These are phyloP conservation scores for Crithidia expoeki DNA, from an alignment of 208 protist species.

Conservation along the genomic window DNA sequence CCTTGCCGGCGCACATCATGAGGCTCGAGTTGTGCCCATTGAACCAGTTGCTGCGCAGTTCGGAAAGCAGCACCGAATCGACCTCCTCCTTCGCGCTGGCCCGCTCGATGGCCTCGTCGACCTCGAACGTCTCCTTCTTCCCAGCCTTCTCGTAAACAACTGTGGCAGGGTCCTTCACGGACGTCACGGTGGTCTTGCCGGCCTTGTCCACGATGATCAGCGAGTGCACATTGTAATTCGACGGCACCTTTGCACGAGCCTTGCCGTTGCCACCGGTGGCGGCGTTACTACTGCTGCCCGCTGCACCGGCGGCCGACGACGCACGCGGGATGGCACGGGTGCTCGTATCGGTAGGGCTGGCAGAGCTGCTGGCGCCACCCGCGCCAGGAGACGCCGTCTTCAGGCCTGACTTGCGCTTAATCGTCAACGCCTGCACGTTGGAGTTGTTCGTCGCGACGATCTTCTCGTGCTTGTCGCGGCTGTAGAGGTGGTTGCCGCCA, in stretches of 20 bases:
- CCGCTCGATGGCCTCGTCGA: slow-evolving; percentile 64
- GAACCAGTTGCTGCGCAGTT: slow-evolving; percentile 77
- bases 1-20: slow-evolving; percentile 57
- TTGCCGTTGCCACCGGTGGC: slow-evolving; percentile 30
- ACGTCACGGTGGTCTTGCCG: slow-evolving; percentile 17
- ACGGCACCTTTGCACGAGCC: slow-evolving; percentile 54
- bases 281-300: slow-evolving; percentile 14
- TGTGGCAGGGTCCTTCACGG: slow-evolving; percentile 58
- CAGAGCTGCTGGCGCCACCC: neutral
- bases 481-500: slow-evolving; percentile 71
- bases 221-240: slow-evolving; percentile 82
- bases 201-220: slow-evolving; percentile 60
- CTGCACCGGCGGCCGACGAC: slow-evolving; percentile 13
- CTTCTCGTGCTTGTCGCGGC: slow-evolving; percentile 54
- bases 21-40: slow-evolving; percentile 73
- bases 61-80: slow-evolving; percentile 73
- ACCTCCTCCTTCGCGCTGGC: slow-evolving; percentile 39
- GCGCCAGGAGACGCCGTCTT: slow-evolving; percentile 1
- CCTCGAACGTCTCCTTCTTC: slow-evolving; percentile 77
- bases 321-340: neutral
- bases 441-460: slow-evolving; percentile 45
- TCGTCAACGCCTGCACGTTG: slow-evolving; percentile 43
- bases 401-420: slow-evolving; percentile 43
- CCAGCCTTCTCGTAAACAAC: slow-evolving; percentile 61
- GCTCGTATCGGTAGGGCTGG: slow-evolving; percentile 6